Base-by-base conservation (phyloP, 768 basidiomycete genomes). In the Leccinum aurantiacum region DNA sequence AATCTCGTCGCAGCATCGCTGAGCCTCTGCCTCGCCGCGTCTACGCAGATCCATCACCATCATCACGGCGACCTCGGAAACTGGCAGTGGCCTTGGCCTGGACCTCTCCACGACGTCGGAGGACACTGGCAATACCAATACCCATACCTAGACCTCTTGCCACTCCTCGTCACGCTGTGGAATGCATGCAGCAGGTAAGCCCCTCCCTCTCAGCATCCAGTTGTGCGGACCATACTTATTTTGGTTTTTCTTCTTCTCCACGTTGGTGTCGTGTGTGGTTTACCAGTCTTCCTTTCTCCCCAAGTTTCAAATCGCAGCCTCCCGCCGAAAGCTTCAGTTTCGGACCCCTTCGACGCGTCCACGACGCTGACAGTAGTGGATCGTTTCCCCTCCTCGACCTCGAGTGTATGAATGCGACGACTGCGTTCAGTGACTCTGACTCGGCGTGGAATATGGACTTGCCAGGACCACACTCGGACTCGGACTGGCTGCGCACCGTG, bases 131-230 rank as follows among this genome's bases (percentile, higher is more conserved):
- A 22, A 22, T 46, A 46, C 1, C 44, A 22, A 19, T 35, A 35
- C 13, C 31, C 4, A 35, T 46, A 46, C 19, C 11, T 46, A 5
- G 44, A 46, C 11, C 11, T 46, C 19, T 46, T 46, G 3, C 44
- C 44, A 22, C 44, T 46, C 44, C 44, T 46, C 19, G 19, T 3
- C 44, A 46, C 1, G 6, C 0, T 46, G 1, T 46, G 44, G 44
- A 46, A 46, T 13, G 19, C 44, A 46, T 46, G 44, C 44, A 46
- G n/a, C n/a, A n/a, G 19, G 44, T 46, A 46, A 46, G 44, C 44
- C 44, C 17, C 0, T n/a, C 38, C 38, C 4, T 44, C 44, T 19
- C 3, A 0, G 19, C 44, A 46, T 46, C 0, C 3, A 46, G 13
- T 22, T 2, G 19, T 46, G n/a, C n/a, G 44, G 11, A 46, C 44